Evolutionary conservation across 768 basidiomycete genomes (phyloP).

Genomic region (Suillus subaureus): DNA sequence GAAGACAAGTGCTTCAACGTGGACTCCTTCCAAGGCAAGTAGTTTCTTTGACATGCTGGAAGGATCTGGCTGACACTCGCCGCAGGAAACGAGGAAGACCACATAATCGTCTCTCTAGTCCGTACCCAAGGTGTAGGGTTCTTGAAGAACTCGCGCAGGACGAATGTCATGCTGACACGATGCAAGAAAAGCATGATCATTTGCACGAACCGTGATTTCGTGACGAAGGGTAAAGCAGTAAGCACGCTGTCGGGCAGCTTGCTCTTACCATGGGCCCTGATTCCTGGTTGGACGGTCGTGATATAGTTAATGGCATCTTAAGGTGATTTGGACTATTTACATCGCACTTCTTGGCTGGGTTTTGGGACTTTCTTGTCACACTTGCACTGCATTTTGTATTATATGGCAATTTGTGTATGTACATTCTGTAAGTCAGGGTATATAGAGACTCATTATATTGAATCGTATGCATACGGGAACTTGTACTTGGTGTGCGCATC

Average conservation of each 20-base stretch:
- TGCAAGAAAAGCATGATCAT: constrained; percentile 79
- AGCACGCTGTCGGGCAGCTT: constrained; percentile 27
- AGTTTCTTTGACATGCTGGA: constrained; percentile 2
- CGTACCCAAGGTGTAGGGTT: constrained; percentile 65
- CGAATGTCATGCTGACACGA: constrained; percentile 85
- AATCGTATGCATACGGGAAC: not conserved
- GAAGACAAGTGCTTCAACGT: constrained; percentile 73
- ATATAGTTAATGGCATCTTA: constrained; percentile 2
- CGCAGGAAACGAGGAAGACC: constrained; percentile 79
- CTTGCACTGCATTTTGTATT: not conserved
- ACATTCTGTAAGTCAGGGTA: not conserved
- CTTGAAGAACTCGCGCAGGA: constrained; percentile 59
- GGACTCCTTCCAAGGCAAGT: constrained; percentile 77
- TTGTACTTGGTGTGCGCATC: not conserved
- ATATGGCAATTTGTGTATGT: not conserved
- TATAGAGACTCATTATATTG: not conserved
- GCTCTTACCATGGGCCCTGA: constrained; percentile 14
- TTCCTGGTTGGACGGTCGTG: constrained; percentile 22
- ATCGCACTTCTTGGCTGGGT: not conserved
- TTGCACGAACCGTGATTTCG: constrained; percentile 47
- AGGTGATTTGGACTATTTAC: not conserved
- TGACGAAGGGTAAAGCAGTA: constrained; percentile 17
- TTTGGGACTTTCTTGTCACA: not conserved
- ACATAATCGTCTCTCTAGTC: constrained; percentile 71
- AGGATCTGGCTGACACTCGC: constrained; percentile 16